Base-by-base conservation (phyloP, 2,329 filamentous ascomycete species). In the Colletotrichum truncatum region DNA sequence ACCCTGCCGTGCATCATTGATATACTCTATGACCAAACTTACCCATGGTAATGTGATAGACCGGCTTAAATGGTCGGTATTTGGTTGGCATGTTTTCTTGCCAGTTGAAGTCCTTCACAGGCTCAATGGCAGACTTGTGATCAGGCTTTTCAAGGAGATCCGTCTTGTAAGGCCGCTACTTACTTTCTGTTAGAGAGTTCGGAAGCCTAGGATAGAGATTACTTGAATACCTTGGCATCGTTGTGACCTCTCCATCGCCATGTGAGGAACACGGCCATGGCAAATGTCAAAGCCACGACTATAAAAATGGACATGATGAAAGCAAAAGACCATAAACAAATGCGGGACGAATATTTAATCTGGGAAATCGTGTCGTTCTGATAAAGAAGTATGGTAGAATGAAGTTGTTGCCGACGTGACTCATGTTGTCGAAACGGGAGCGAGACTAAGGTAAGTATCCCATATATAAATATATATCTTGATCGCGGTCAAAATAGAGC, bases 21-120 rank as follows among this genome's bases (percentile, higher is more conserved):
- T 18, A 49, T n/a, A 1, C 45, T 6, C 1, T 10, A 18, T 1
- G 10, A 8, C 7, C 11, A 18, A 16, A 68, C 71, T 30, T 69
- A 83, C 84, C 84, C 84, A 87, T 87, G 0, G 82, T 85, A 64
- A 87, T 85, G 68, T 86, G 76, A 68, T 85, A 87, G 3, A 78
- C 78, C 0, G 82, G 79, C 71, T 85, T 86, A 71, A 85, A 86
- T 0, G 83, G 84, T 2, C 84, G 76, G 34, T 82, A 76, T 36
- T 78, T 75, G 3, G 70, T 66, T 0, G 83, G 82, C 8, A 76
- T 72, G 1, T 73, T 75, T 2, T 70, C 64, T 36, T 76, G 71
- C 79, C 82, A 84, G 66, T 83, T 73, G 60, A 83, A 81, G 4
- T 73, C 69, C 0, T 66, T 38, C 1, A 77, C 64, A 0, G 78